phyloP scores from a whole-genome alignment of 2,329 filamentous ascomycete species.

The Cytospora schulzeri region DNA sequence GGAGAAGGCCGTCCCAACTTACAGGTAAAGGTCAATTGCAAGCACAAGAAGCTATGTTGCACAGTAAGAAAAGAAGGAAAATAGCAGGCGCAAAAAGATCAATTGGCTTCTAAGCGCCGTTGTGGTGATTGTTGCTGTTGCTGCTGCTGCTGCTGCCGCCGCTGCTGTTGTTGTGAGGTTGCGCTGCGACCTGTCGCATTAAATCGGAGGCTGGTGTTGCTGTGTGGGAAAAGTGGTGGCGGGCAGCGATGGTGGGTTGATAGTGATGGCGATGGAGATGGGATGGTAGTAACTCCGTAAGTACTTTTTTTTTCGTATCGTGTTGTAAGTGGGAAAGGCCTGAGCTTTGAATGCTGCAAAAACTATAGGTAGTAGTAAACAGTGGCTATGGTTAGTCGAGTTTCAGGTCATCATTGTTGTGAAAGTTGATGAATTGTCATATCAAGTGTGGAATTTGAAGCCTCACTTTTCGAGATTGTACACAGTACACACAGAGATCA shows the following conservation, averaged over 20 bases:
- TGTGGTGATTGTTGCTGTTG: slow-evolving; percentile 15
- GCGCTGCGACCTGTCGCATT: slow-evolving; percentile 24
- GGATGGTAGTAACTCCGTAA: background rate
- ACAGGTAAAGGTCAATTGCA: slow-evolving; percentile 24
- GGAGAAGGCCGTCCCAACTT: slow-evolving; percentile 12
- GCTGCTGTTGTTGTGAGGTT: slow-evolving; percentile 18
- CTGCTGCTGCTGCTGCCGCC: slow-evolving; percentile 17
- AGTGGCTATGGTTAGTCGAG: background rate
- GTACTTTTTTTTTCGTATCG: too few species aligned
- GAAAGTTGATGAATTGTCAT: background rate
- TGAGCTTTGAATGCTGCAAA: slow-evolving; percentile 1
- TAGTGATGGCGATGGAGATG: background rate
- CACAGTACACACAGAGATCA: background rate
- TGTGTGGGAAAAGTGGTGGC: background rate
- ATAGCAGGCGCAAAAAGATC: slow-evolving; percentile 11
- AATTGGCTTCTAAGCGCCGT: slow-evolving; percentile 18
- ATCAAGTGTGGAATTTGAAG: background rate
- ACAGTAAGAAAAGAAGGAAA: slow-evolving; percentile 12
- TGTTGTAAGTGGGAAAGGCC: background rate
- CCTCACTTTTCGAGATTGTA: background rate
- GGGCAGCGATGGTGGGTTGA: slow-evolving; percentile 29
- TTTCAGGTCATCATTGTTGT: background rate
- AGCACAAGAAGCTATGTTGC: slow-evolving; percentile 18
- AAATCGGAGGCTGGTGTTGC: slow-evolving; percentile 26
- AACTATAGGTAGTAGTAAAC: background rate